A percentile compares a stretch with the other conserved stretches of the same genome.
Conservation (phyloP, 1,284 basidiomycete species). For the Ustilago trichophora region DNA sequence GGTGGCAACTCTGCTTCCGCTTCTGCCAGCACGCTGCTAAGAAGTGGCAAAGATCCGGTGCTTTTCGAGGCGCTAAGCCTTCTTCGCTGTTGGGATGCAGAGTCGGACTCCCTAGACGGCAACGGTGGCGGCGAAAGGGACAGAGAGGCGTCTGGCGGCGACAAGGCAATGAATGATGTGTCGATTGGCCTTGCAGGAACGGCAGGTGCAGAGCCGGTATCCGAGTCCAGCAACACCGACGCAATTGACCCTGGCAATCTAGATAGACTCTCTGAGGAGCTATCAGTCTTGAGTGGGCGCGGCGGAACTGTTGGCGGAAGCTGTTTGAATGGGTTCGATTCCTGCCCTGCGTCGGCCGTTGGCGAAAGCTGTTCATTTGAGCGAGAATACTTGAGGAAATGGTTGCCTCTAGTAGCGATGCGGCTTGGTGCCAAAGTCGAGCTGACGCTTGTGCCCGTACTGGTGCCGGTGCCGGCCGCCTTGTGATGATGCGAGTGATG, state of each 20-base stretch:
- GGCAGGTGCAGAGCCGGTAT: conserved; percentile 5
- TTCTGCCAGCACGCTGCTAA: conserved; percentile 3
- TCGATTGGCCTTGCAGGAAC: neutral
- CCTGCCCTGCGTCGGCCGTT: neutral
- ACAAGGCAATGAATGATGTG: neutral
- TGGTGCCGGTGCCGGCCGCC: neutral
- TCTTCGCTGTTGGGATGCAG: conserved; percentile 3
- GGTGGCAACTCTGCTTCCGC: conserved; percentile 9
- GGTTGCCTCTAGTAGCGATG: conserved; percentile 12
- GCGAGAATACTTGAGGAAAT: conserved; percentile 43
- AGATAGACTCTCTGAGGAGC: conserved; percentile 26
- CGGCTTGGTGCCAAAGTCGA: conserved; percentile 13
- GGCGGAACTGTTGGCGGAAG: conserved; percentile 29
- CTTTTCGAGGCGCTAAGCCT: conserved; percentile 37
- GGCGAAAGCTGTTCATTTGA: conserved; percentile 45
- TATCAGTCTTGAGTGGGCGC: conserved; percentile 31
- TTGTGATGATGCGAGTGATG: conserved; percentile 10
- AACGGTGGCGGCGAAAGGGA: conserved; percentile 11
- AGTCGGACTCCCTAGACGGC: conserved; percentile 9
- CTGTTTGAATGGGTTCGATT: conserved; percentile 22
- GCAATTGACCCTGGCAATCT: conserved; percentile 19
- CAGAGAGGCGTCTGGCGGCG: conserved; percentile 6
- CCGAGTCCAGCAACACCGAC: conserved; percentile 16
- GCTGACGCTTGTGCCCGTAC: neutral
- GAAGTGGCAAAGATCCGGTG: conserved; percentile 20